Evolutionary conservation across 192 early-diverging fungal genomes (phyloP), one percentile per base, ranked within the genome.

Genomic region (Lobosporangium transversale): DNA sequence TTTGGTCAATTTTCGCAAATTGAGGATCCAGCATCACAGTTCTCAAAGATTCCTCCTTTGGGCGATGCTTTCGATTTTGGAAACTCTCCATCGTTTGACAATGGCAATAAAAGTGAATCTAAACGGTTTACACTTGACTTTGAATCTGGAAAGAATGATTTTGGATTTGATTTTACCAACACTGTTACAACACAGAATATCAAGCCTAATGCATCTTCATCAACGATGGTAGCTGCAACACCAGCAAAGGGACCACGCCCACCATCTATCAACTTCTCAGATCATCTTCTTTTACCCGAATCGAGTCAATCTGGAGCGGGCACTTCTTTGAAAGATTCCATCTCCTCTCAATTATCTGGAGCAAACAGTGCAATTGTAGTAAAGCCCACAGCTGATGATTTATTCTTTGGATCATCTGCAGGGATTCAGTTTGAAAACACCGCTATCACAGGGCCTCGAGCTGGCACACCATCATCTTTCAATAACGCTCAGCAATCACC

Each of bases 51-150:
- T 23, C 33, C 59, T 11, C 59, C 45, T 1, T 24, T 32, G 1
- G 71, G 63, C n/a, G 71, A 75, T 37, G 56, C 58, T 7, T 76
- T 76, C 37, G 73, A 76, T 32, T 76, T 76, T 61, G 62, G 51
- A 29, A 37, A 50, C 17, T 54, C 70, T 0, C n/a, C 35, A 4
- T 30, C 52, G 14, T 50, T 48, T 50, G 56, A 44, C 10, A 50
- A 21, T 36, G 47, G 24, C 42, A 62, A 53, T 3, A 43, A 56
- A 30, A 45, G 7, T 20, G 62, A 53, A 5, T 35, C 56, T 3
- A 74, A 59, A 24, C 55, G 62, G 1, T 74, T 65, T 21, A 65
- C 70, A 2, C 43, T 74, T 18, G 70, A 65, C 40, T 59, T 65
- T 23, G 48, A 59, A 17, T 10, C 62, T 36, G 56, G 56, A 15